Evolutionary conservation across 2,329 filamentous ascomycete genomes (phyloP).

Genomic region (Ceratocystis cacaofunesta): DNA sequence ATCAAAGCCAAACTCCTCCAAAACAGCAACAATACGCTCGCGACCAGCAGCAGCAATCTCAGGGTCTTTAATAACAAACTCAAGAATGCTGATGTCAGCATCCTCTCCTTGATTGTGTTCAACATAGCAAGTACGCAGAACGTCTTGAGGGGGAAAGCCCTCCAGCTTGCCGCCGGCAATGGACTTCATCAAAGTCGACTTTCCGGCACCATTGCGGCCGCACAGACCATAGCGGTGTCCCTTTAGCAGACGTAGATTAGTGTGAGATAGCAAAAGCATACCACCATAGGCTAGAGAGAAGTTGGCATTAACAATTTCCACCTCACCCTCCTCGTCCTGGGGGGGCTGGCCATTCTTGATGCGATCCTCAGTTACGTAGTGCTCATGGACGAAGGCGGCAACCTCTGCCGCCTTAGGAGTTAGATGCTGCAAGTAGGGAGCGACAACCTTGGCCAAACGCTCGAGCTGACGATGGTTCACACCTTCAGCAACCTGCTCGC

Average conservation of each 20-base stretch:
- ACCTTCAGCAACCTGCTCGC: constrained; percentile 73
- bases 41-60: constrained; percentile 63
- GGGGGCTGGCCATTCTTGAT: constrained; percentile 73
- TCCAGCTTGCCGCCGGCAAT: constrained; percentile 94
- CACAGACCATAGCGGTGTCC: constrained; percentile 95
- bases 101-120: constrained; percentile 99
- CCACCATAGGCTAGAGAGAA: constrained; percentile 97
- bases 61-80: constrained; percentile 83
- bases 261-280: constrained; percentile 92
- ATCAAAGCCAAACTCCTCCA: constrained; percentile 88
- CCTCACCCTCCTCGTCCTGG: constrained; percentile 80
- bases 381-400: constrained; percentile 57
- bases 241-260: constrained; percentile 85
- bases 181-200: constrained; percentile 97
- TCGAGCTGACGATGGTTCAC: constrained; percentile 66
- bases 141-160: constrained; percentile 84
- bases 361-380: constrained; percentile 71
- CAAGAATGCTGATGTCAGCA: constrained; percentile 86
- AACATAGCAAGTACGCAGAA: constrained; percentile 90
- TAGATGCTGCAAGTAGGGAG: constrained; percentile 61
- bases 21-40: constrained; percentile 68
- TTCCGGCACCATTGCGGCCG: constrained; percentile 91
- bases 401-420: constrained; percentile 49
- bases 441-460: constrained; percentile 54
- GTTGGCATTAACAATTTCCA: constrained; percentile 92